phyloP scores from a whole-genome alignment of 306 rosid species.

The Carpinus viminea region DNA sequence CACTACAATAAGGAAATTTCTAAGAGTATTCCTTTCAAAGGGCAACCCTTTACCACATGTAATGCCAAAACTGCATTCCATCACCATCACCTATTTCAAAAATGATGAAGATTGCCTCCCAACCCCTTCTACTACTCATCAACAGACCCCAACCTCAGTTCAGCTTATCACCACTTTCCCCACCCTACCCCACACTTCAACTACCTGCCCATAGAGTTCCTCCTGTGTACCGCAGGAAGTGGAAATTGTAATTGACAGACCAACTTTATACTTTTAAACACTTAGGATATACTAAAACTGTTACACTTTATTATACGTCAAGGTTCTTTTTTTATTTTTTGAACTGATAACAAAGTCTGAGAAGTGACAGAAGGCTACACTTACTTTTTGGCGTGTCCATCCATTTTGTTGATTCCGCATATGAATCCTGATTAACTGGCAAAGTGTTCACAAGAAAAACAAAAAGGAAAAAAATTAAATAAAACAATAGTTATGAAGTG shows the following conservation, averaged over 20 bases:
- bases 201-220: slow-evolving; percentile 3
- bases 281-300: neutral
- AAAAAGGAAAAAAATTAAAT: neutral
- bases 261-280: neutral
- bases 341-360: neutral
- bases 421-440: slow-evolving; percentile 62
- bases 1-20: neutral
- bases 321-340: neutral
- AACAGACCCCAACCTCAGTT: neutral
- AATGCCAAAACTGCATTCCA: neutral
- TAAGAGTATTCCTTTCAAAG: neutral
- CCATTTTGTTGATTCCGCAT: slow-evolving; percentile 47
- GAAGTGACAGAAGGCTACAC: slow-evolving; percentile 9
- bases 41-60: neutral
- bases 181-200: neutral
- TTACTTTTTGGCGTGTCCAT: slow-evolving; percentile 75
- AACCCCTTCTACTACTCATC: neutral
- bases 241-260: neutral
- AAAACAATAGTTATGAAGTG: slow-evolving; percentile 1
- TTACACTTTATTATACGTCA: neutral
- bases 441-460: slow-evolving; percentile 13
- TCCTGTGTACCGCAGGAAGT: neutral
- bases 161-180: neutral
- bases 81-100: neutral
- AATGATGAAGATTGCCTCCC: neutral